phyloP scores from a whole-genome alignment of 139 green algal genomes.

The Prasinococcaceae sp. region DNA sequence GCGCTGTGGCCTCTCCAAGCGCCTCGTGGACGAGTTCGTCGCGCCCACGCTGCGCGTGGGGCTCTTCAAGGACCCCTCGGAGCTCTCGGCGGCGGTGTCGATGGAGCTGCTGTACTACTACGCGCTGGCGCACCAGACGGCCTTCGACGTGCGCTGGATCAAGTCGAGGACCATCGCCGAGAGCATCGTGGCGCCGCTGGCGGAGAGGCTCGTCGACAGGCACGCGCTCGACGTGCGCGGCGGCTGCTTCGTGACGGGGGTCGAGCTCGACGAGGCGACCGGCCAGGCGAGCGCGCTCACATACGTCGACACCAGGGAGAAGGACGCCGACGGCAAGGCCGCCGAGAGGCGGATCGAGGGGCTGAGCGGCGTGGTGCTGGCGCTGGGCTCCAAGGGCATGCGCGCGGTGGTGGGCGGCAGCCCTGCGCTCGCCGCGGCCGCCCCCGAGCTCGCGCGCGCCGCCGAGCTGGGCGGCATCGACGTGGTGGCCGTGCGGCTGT shows the following conservation, averaged over 20 bases:
- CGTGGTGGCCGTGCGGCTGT: conserved; percentile 12
- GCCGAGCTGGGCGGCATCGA: conserved; percentile 15
- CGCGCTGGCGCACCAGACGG: conserved; percentile 26
- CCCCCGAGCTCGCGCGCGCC: conserved; percentile 8
- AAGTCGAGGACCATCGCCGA: conserved; percentile 13
- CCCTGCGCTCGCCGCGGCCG: conserved; percentile 3
- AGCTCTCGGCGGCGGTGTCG: conserved; percentile 15
- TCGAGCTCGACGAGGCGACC: conserved; percentile 2
- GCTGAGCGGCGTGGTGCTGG: conserved; percentile 16
- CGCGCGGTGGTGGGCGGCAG: conserved; percentile 5
- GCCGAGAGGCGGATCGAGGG: neutral
- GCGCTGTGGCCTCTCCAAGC: conserved; percentile 16
- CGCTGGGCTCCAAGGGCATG: conserved; percentile 19
- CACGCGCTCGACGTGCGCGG: conserved; percentile 10
- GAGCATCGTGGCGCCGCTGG: conserved; percentile 16
- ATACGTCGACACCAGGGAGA: neutral
- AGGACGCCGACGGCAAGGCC: no score
- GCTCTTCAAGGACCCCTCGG: conserved; percentile 24
- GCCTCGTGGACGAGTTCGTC: conserved; percentile 30
- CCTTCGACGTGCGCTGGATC: conserved; percentile 35
- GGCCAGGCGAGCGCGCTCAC: neutral
- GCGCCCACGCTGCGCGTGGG: conserved; percentile 29
- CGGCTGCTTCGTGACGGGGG: neutral
- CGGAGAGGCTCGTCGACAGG: neutral
- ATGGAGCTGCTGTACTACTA: conserved; percentile 36